Percentiles rank a stretch among this genome's conserved stretches.
These are phyloP conservation scores for Forsythia viridissima DNA, from an alignment of 257 asterid species.

Conservation along the genomic window DNA sequence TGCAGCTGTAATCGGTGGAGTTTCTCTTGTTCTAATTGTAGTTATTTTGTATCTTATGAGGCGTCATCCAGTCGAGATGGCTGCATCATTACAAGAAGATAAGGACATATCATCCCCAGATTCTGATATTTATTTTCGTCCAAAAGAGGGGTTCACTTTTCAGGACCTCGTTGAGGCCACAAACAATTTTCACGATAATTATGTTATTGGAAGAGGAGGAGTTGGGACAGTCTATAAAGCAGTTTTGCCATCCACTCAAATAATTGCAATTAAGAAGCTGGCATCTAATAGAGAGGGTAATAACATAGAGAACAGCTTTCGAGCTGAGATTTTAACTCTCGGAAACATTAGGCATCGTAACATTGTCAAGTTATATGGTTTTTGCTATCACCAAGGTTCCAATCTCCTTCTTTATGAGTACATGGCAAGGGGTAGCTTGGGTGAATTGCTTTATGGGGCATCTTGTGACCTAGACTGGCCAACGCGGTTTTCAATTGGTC, in stretches of 20 bases:
- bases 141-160: slow-evolving; percentile 86
- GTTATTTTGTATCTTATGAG: slow-evolving; percentile 69
- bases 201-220: slow-evolving; percentile 82
- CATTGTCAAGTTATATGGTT: slow-evolving; percentile 85
- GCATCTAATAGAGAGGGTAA: slow-evolving; percentile 83
- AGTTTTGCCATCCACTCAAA: slow-evolving; percentile 56
- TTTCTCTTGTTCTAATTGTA: slow-evolving; percentile 71
- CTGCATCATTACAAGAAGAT: slow-evolving; percentile 40
- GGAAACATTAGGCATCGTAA: slow-evolving; percentile 96
- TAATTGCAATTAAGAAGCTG: slow-evolving; percentile 78
- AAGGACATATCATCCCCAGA: slow-evolving; percentile 45
- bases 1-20: slow-evolving; percentile 75
- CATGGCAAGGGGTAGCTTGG: slow-evolving; percentile 91
- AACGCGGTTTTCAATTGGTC: slow-evolving; percentile 69
- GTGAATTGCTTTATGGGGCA: slow-evolving; percentile 75
- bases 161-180: slow-evolving; percentile 94
- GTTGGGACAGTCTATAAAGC: slow-evolving; percentile 93
- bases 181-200: slow-evolving; percentile 63
- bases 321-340: slow-evolving; percentile 79
- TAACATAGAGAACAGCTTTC: slow-evolving; percentile 63
- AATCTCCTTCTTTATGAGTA: slow-evolving; percentile 88
- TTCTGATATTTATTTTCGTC: slow-evolving; percentile 84
- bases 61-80: slow-evolving; percentile 47
- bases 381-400: slow-evolving; percentile 82
- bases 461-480: slow-evolving; percentile 72